A percentile compares a stretch with the other conserved stretches of the same genome.
Evolutionary conservation across 768 basidiomycete genomes (phyloP).

Genomic region (Serendipita sp.): DNA sequence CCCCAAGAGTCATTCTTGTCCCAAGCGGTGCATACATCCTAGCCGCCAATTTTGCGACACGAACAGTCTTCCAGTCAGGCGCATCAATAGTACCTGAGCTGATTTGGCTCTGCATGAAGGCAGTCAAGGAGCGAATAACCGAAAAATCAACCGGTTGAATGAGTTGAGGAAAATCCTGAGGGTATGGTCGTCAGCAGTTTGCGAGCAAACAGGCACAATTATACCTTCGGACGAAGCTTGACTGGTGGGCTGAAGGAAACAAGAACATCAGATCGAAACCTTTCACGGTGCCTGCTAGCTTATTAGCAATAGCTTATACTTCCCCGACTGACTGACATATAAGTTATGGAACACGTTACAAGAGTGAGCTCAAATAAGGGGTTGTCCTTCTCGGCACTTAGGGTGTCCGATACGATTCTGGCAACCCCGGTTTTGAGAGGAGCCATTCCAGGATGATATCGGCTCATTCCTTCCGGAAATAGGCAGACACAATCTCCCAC

Average conservation of each 20-base stretch:
- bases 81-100: conserved; percentile 66
- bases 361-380: conserved; percentile 57
- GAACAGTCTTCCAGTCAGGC: conserved; percentile 66
- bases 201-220: not conserved
- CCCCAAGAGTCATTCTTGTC: conserved; percentile 67
- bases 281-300: conserved; percentile 52
- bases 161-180: conserved; percentile 53
- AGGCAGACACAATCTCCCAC: conserved; percentile 62
- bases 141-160: conserved; percentile 47
- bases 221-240: conserved; percentile 45
- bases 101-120: conserved; percentile 48
- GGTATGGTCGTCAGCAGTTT: not conserved
- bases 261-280: conserved; percentile 76
- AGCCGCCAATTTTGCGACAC: conserved; percentile 58
- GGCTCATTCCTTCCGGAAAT: conserved; percentile 76
- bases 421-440: conserved; percentile 81
- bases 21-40: conserved; percentile 79
- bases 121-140: conserved; percentile 42
- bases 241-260: conserved; percentile 66
- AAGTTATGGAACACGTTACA: conserved; percentile 65
- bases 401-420: conserved; percentile 59
- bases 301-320: not conserved
- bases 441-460: conserved; percentile 75
- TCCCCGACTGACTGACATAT: conserved; percentile 34
- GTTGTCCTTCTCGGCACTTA: conserved; percentile 50